Conservation (phyloP, 306 rosid genomes). For the apple (Malus domestica) region DNA sequence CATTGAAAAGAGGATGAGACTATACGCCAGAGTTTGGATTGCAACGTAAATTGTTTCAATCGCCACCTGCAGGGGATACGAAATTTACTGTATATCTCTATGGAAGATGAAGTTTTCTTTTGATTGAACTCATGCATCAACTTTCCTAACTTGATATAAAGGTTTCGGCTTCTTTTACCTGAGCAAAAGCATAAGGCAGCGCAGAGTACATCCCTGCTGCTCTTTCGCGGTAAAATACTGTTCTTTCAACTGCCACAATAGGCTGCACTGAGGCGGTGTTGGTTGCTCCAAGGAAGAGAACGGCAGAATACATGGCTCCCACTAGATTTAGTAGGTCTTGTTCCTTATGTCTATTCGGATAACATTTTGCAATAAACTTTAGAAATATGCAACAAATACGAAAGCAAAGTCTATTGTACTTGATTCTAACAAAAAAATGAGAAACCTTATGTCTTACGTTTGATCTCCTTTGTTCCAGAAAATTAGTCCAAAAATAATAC, state of each 20-base stretch:
- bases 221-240: slow-evolving; percentile 24
- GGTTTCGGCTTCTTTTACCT: slow-evolving; percentile 29
- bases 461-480: slow-evolving; percentile 25
- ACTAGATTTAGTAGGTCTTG: slow-evolving; percentile 17
- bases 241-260: slow-evolving; percentile 13
- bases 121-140: neutral
- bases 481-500: slow-evolving; percentile 16
- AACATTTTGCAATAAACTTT: neutral
- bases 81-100: neutral
- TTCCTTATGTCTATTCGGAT: neutral
- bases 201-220: slow-evolving; percentile 26
- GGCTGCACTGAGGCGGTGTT: slow-evolving; percentile 18
- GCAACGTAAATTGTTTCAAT: slow-evolving; percentile 46
- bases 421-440: neutral
- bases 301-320: slow-evolving; percentile 23
- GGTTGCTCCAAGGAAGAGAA: slow-evolving; percentile 21
- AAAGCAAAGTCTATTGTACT: neutral
- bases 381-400: neutral
- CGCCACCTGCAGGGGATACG: slow-evolving; percentile 34
- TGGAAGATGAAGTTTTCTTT: neutral
- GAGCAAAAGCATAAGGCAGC: slow-evolving; percentile 37
- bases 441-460: slow-evolving; percentile 1
- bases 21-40: slow-evolving; percentile 31
- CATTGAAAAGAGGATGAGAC: slow-evolving; percentile 48
- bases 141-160: neutral